Conservation (phyloP, 2,329 filamentous ascomycete genomes). For the Falciphora oryzae region DNA sequence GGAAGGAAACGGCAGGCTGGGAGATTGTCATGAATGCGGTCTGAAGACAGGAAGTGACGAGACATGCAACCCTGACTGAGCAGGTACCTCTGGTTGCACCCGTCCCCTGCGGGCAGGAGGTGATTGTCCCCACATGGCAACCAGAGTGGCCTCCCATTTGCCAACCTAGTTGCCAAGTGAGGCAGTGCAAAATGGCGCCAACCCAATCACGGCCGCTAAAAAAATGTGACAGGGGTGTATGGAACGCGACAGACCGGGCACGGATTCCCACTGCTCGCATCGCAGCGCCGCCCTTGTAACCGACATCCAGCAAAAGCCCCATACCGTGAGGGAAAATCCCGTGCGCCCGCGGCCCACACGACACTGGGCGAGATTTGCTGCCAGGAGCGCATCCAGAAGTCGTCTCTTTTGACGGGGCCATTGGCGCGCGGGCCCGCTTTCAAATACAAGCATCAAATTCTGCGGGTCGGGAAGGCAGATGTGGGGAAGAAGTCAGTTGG, state of each 20-base stretch:
- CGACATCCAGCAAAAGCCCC: not conserved
- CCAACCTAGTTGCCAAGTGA: not conserved
- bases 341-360: not conserved
- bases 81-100: not conserved
- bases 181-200: not conserved
- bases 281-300: not conserved
- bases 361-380: not conserved
- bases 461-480: no score
- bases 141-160: not conserved
- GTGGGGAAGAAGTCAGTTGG: no score
- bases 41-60: not conserved
- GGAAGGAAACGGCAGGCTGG: no score
- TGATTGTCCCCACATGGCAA: not conserved
- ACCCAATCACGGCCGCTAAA: not conserved
- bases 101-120: not conserved
- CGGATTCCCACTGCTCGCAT: not conserved
- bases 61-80: not conserved
- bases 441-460: no score
- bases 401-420: not conserved
- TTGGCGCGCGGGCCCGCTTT: no score
- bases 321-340: not conserved
- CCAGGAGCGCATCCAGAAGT: not conserved
- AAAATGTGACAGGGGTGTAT: not conserved
- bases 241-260: not conserved
- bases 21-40: not conserved